These are phyloP conservation scores for Arthrobotrys entomopaga DNA, from an alignment of 2,329 filamentous ascomycete species.

Conservation along the genomic window DNA sequence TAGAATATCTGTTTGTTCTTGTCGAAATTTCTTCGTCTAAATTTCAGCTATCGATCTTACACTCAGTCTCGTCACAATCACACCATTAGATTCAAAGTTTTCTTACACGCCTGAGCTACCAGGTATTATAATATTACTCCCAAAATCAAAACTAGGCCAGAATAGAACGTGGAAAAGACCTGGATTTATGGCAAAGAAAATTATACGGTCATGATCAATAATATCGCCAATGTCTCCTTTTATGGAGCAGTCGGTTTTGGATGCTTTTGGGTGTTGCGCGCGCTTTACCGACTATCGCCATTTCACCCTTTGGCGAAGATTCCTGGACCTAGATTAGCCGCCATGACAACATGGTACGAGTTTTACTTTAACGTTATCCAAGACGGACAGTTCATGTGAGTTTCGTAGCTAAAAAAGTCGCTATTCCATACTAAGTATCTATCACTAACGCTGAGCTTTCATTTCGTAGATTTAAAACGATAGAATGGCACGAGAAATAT, in stretches of 20 bases:
- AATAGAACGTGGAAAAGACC: too few relatives aligned
- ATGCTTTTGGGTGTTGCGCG: slow-evolving; percentile 44
- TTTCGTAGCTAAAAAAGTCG: background rate
- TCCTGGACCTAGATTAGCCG: slow-evolving; percentile 61
- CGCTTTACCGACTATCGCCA: slow-evolving; percentile 60
- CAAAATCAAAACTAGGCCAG: too few relatives aligned
- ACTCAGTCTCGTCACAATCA: too few relatives aligned
- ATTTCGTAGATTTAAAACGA: slow-evolving; percentile 58
- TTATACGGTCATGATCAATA: background rate
- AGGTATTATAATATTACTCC: too few relatives aligned
- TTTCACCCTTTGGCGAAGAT: slow-evolving; percentile 61
- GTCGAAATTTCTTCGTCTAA: background rate
- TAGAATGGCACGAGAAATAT: slow-evolving; percentile 61
- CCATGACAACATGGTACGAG: slow-evolving; percentile 61
- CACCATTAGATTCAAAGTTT: too few relatives aligned
- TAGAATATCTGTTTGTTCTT: background rate
- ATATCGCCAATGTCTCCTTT: slow-evolving; percentile 22
- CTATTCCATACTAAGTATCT: too few relatives aligned
- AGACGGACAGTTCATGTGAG: slow-evolving; percentile 59
- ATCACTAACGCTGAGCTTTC: background rate
- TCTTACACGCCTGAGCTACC: too few relatives aligned
- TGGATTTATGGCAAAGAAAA: background rate
- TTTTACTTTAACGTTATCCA: slow-evolving; percentile 61
- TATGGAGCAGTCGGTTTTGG: slow-evolving; percentile 31
- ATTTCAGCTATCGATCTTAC: too few relatives aligned